Base-by-base conservation (phyloP, 1,139 yeast genomes). In the Hyphopichia pseudoburtonii region DNA sequence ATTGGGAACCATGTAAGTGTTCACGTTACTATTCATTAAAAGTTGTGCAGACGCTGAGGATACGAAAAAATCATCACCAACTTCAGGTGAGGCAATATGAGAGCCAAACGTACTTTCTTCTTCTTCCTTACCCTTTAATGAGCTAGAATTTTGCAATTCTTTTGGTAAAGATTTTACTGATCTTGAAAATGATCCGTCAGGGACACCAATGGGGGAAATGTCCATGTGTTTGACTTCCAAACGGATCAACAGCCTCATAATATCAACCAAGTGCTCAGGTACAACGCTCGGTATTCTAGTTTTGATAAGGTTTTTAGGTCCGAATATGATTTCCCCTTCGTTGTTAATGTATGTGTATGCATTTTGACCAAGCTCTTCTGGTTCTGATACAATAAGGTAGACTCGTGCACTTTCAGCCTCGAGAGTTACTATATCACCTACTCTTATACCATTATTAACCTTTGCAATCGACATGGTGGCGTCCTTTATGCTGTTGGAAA, bases 211-310 rank as follows among this genome's bases (percentile, higher is more conserved):
- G 0, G 76, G 76, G 2, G 73, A 65, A 23, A 66, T 46, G 28
- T 62, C 62, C 17, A 54, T 42, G 36, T 55, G 46, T 35, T 69
- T 70, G 14, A 44, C 43, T 44, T 71, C 76, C 30, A 57, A 36
- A 34, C 50, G 52, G 2, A 70, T 66, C 36, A 70, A 51, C 7
- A 47, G 47, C 33, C 49, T 40, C 3, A 70, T 36, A 1, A 58
- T 39, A 2, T 41, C 39, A 10, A 46, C 45, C 30, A 48, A 53
- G 24, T 49, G 37, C 2, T 46, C 41, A 0, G 82, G 81, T 28
- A 78, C 63, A 2, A 77, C 69, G 2, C 61, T 55, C 1, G 90
- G 89, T 9, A 84, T 60, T 38, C 89, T 62, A 26, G 77, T 52
- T 31, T 64, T 62, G 34, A 83, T 71, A 10, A 59, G 55, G n/a